A percentile compares a stretch with the other conserved stretches of the same genome.
Conservation (phyloP, 805 yeast species). For the Saccharomycopsis malanga region DNA sequence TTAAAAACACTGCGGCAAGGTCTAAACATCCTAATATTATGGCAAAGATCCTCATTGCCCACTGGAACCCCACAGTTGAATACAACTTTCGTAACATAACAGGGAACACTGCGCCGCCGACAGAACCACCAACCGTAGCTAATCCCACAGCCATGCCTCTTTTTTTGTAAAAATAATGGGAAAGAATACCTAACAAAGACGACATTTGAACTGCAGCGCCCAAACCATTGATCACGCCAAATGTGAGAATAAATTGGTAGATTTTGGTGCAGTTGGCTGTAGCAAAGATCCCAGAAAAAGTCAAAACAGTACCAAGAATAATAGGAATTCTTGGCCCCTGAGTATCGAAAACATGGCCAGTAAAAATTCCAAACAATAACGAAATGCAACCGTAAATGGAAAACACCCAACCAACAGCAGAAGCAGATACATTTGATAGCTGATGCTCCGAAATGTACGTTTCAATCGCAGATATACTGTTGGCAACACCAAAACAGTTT, state of each 20-base stretch:
- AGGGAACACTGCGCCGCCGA: constrained; percentile 46
- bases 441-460: constrained; percentile 52
- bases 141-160: constrained; percentile 41
- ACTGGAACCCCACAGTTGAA: constrained; percentile 40
- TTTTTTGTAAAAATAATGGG: constrained; percentile 38
- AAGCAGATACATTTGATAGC: constrained; percentile 36
- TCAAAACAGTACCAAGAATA: constrained; percentile 32
- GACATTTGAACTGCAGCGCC: constrained; percentile 38
- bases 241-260: constrained; percentile 47
- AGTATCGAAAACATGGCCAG: constrained; percentile 41
- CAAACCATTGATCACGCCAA: constrained; percentile 40
- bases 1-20: constrained; percentile 25
- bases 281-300: constrained; percentile 36
- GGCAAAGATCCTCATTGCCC: constrained; percentile 47
- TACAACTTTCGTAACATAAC: constrained; percentile 37
- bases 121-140: constrained; percentile 43
- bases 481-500: constrained; percentile 57
- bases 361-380: constrained; percentile 31
- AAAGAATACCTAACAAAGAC: constrained; percentile 37
- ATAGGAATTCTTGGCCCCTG: constrained; percentile 37
- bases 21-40: constrained; percentile 26
- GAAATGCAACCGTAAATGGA: constrained; percentile 29
- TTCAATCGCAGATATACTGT: constrained; percentile 61
- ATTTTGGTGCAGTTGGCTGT: constrained; percentile 38
- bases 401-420: constrained; percentile 65